Evolutionary conservation across 257 asterid genomes (phyloP).

Genomic region (Rhazya stricta): DNA sequence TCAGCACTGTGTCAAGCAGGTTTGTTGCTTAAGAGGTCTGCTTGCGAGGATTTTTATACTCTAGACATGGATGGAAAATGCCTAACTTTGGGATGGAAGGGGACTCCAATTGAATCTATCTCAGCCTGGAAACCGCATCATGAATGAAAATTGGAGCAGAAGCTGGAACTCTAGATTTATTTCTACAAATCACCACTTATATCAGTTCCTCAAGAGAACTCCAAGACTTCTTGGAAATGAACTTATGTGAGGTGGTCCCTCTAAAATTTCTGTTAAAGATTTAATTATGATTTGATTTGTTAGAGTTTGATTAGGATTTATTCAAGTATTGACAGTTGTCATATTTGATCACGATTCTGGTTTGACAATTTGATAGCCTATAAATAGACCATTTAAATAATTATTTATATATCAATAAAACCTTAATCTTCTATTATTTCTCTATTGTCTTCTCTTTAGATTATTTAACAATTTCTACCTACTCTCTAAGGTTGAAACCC

Average conservation of each 20-base stretch:
- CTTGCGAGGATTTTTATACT: background rate
- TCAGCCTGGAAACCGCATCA: conserved; percentile 37
- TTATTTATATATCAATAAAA: too few relatives aligned
- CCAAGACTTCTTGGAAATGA: background rate
- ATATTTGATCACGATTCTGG: too few relatives aligned
- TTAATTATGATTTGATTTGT: too few relatives aligned
- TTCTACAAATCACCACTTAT: background rate
- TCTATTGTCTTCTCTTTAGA: too few relatives aligned
- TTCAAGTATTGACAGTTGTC: too few relatives aligned
- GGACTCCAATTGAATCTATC: conserved; percentile 32
- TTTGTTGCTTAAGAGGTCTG: conserved; percentile 22
- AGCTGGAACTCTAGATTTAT: background rate
- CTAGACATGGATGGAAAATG: conserved; percentile 32
- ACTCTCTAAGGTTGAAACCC: background rate
- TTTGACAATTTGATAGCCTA: too few relatives aligned
- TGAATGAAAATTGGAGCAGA: background rate
- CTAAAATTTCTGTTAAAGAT: background rate
- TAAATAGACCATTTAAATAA: too few relatives aligned
- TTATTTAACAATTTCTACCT: too few relatives aligned
- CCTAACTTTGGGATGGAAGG: conserved; percentile 41
- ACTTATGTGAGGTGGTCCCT: background rate
- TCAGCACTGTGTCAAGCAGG: conserved; percentile 32
- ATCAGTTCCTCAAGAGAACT: background rate
- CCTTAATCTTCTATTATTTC: too few relatives aligned
- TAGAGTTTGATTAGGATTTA: too few relatives aligned